These are phyloP conservation scores for Monosporascus sp. DNA, from an alignment of 2,329 filamentous ascomycete species.

Conservation along the genomic window DNA sequence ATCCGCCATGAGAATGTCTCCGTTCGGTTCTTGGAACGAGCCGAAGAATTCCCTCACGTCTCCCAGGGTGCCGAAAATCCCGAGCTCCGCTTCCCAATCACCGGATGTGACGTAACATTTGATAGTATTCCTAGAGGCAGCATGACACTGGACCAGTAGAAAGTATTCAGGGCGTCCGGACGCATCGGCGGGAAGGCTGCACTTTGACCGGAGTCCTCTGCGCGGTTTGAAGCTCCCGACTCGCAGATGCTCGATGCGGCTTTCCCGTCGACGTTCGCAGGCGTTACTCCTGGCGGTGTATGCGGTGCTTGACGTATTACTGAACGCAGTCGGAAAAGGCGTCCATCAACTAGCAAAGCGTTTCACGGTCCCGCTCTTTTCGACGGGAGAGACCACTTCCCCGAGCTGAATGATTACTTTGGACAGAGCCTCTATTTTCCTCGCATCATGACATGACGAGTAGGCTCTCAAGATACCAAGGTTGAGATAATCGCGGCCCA, in stretches of 20 bases:
- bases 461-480: conserved; percentile 14
- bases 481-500: conserved; percentile 27
- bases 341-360: conserved; percentile 21
- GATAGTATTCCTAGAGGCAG: conserved; percentile 2
- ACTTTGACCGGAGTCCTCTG: not conserved
- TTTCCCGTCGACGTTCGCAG: not conserved
- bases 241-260: not conserved
- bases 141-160: conserved; percentile 4
- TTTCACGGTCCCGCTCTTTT: conserved; percentile 26
- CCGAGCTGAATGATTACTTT: conserved; percentile 12
- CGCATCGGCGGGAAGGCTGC: not conserved
- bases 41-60: conserved; percentile 1
- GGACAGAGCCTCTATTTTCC: conserved; percentile 12
- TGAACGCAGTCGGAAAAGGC: conserved; percentile 18
- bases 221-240: not conserved
- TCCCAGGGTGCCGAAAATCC: not conserved
- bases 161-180: not conserved
- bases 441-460: conserved; percentile 7
- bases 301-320: not conserved
- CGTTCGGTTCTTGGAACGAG: not conserved
- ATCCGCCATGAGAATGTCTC: conserved; percentile 1
- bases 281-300: not conserved
- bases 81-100: conserved; percentile 1
- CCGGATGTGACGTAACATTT: conserved; percentile 1
- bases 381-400: conserved; percentile 6